A percentile compares a stretch with the other conserved stretches of the same genome.
Conservation (phyloP, 495 filamentous ascomycete genomes). For the Aspergillus ostianus region DNA sequence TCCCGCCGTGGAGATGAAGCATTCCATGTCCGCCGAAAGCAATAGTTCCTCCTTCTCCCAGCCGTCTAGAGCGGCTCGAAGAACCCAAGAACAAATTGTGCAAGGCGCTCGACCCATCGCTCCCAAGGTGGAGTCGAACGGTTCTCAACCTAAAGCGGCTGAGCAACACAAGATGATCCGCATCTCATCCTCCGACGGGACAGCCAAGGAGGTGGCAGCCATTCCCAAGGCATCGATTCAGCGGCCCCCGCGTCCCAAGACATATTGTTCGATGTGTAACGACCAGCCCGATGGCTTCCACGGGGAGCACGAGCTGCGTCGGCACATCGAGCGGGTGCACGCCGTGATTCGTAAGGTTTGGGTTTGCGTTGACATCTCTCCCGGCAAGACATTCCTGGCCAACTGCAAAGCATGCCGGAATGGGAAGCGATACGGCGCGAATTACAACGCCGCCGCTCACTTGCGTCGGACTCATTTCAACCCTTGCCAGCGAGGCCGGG, state of each 20-base stretch:
- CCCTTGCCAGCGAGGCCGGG: conserved; percentile 55
- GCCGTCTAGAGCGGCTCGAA: conserved; percentile 39
- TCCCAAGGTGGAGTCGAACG: conserved; percentile 38
- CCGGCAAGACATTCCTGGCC: conserved; percentile 61
- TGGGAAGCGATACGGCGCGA: conserved; percentile 79
- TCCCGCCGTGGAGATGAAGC: conserved; percentile 35
- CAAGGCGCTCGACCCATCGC: conserved; percentile 45
- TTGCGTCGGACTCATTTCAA: conserved; percentile 87
- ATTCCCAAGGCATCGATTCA: conserved; percentile 72
- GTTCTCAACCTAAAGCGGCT: conserved; percentile 27
- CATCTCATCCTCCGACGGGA: conserved; percentile 56
- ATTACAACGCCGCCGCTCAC: conserved; percentile 96
- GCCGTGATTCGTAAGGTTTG: conserved; percentile 71
- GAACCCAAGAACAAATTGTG: conserved; percentile 44
- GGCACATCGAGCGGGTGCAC: conserved; percentile 82
- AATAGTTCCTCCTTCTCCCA: conserved; percentile 27
- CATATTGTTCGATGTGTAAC: conserved; percentile 70
- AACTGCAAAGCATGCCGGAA: conserved; percentile 84
- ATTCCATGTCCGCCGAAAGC: conserved; percentile 34
- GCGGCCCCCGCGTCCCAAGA: conserved; percentile 73
- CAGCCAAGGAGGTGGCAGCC: conserved; percentile 56
- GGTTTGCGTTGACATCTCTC: conserved; percentile 70
- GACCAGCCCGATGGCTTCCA: conserved; percentile 84
- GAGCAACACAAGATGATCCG: conserved; percentile 52
- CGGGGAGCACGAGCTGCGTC: conserved; percentile 87